phyloP scores from a whole-genome alignment of 1,284 basidiomycete genomes.

The Papiliotrema fonsecae region DNA sequence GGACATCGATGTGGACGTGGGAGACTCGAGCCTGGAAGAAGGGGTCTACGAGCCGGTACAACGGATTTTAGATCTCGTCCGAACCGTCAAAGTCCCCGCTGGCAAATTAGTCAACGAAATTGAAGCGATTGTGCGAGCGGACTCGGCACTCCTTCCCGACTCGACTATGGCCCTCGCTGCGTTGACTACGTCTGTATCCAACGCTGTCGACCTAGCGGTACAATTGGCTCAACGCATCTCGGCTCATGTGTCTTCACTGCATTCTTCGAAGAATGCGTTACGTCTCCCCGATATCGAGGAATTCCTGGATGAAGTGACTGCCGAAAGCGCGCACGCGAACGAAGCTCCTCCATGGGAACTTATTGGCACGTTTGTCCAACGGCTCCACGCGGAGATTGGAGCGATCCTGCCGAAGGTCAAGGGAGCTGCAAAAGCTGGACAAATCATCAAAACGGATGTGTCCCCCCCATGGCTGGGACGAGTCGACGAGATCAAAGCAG shows the following conservation, averaged over 20 bases:
- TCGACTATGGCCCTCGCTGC: constrained; percentile 67
- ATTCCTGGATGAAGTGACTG: constrained; percentile 63
- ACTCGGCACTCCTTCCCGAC: constrained; percentile 64
- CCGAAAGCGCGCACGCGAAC: constrained; percentile 20
- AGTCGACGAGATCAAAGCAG: constrained; percentile 80
- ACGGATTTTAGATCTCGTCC: constrained; percentile 71
- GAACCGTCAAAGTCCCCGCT: constrained; percentile 71
- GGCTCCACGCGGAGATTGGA: constrained; percentile 65
- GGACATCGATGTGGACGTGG: constrained; percentile 67
- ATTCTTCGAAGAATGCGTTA: constrained; percentile 69
- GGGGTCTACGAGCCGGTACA: constrained; percentile 76
- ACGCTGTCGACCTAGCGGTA: constrained; percentile 82
- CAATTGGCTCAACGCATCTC: constrained; percentile 84
- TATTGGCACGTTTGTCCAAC: constrained; percentile 62
- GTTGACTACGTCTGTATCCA: constrained; percentile 66
- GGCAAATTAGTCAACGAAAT: constrained; percentile 81
- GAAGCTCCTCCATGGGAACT: constrained; percentile 70
- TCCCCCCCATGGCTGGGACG: constrained; percentile 81
- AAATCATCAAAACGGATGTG: constrained; percentile 61
- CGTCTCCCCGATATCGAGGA: constrained; percentile 64
- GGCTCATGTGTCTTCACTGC: constrained; percentile 69
- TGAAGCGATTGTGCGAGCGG: constrained; percentile 69
- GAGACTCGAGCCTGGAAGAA: constrained; percentile 64
- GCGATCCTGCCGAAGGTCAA: constrained; percentile 66
- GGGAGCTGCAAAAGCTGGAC: constrained; percentile 60